A percentile compares a stretch with the other conserved stretches of the same genome.
phyloP scores from a whole-genome alignment of 2,329 filamentous ascomycete species.

The Tolypocladium endophyticum region DNA sequence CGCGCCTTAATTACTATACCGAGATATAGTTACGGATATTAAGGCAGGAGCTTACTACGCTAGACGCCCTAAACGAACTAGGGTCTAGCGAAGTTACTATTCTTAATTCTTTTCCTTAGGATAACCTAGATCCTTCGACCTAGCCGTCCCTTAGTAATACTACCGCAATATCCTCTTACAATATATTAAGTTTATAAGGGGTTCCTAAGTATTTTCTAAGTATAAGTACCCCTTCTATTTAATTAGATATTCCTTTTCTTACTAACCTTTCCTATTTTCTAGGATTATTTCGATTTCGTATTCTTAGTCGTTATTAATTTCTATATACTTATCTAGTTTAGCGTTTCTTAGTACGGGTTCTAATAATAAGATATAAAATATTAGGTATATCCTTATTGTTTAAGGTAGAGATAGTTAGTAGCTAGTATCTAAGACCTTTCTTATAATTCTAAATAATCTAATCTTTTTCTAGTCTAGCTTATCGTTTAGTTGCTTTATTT shows the following conservation, averaged over 20 bases:
- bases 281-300: not conserved
- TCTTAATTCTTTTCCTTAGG: too few species aligned
- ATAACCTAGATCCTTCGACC: too few species aligned
- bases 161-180: not conserved
- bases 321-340: not conserved
- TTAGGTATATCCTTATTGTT: not conserved
- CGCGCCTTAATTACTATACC: too few species aligned
- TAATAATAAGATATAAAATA: not conserved
- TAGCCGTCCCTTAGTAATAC: too few species aligned
- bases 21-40: too few species aligned
- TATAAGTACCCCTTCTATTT: not conserved
- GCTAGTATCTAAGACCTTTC: not conserved
- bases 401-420: not conserved
- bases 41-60: too few species aligned
- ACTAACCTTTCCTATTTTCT: not conserved
- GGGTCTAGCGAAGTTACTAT: too few species aligned
- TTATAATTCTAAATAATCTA: not conserved
- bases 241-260: not conserved
- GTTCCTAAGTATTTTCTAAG: too few species aligned
- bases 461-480: not conserved
- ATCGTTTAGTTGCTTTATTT: slow-evolving; percentile 1
- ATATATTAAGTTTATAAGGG: not conserved
- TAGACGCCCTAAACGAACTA: too few species aligned
- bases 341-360: not conserved
- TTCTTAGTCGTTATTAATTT: not conserved